Base-by-base conservation (phyloP, 805 yeast genomes). In the Saturnispora sekii region DNA sequence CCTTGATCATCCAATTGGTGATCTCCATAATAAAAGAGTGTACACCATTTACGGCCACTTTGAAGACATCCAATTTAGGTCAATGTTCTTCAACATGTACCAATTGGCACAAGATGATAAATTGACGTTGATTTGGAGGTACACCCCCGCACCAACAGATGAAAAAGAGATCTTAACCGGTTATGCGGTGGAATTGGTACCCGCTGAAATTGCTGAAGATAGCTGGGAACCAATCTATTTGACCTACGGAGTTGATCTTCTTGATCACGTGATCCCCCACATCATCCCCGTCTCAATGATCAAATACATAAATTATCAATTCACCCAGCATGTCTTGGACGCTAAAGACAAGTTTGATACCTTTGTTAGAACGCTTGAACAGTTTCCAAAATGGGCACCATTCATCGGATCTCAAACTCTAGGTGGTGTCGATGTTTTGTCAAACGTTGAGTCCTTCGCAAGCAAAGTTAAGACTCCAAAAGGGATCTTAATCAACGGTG, bases 121-220 rank as follows among this genome's bases (percentile, higher is more conserved):
- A 55, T 57, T 88, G 26, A 70, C 84, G 40, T 83, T 85, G 58
- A 74, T 81, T 2, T 76, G 94, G 82, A 73, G 96, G 52, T 81
- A 87, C 53, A 68, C 76, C 10, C 81, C 83, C 0, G 29, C 31
- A 5, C 10, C 26, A 6, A 32, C 26, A 2, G 16, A 31, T 14
- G 53, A 59, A 12, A 44, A 45, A 10, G 73, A 68, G 37, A 12
- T 43, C 0, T 51, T 79, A 7, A 52, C 70, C 9, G 93, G 90
- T 0, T 86, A 77, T 59, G 93, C 88, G 1, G 79, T 73, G 14
- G 82, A 74, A 37, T 57, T 82, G 37, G 73, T 79, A 1, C 79
- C 81, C 48, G 65, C 79, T 26, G 84, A 72, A 3, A 70, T 79
- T 40, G 86, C 80, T 53, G 87, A 80, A 52, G 26, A 21, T 21